Evolutionary conservation across 2,329 filamentous ascomycete species (phyloP), one percentile per base, ranked within the genome.

Genomic region (Rugonectria rugulosa): DNA sequence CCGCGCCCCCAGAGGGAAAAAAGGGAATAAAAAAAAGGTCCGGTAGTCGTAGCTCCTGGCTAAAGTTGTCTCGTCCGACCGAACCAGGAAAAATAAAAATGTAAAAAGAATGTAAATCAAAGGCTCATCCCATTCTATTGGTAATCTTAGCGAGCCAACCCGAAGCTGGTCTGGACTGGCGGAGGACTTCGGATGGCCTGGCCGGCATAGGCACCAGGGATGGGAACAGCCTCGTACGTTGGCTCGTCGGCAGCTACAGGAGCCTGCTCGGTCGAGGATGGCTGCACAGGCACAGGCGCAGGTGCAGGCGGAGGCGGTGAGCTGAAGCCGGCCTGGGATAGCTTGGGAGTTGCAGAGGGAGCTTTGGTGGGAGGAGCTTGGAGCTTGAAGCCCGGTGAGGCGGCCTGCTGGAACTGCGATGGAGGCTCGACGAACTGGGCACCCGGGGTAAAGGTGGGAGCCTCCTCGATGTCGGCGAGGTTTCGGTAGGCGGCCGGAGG

Each of bases 181-280:
- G 77, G 77, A 27, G 83, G 81, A 67, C 78, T 83, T 73, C 78
- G 81, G 52, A 85, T 65, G 6, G 79, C 79, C 54, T 79, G 79
- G 42, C 81, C 82, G 6, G 82, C 79, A 70, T 97, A 97, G 0
- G 92, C 90, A 6, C 90, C 90, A 0, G 94, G 94, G 56, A 97
- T 97, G 1, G 93, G 91, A 26, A 97, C 94, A 19, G 88, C 79
- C 11, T 88, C 93, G 73, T 97, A 97, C 43, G 87, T 86, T 66
- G 89, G 86, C 81, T 97, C 94, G 42, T 92, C 90, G 1, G 90
- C 87, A 9, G 90, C 89, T 21, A 86, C 83, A 10, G 82, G 83
- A 15, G 87, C 87, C 63, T 91, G 90, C 44, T 87, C 80, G 63
- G 48, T 78, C 79, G 65, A 81, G 79, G 44, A 73, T 68, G 11